Evolutionary conservation across 768 basidiomycete genomes (phyloP).

Genomic region (Mycena haematopus): DNA sequence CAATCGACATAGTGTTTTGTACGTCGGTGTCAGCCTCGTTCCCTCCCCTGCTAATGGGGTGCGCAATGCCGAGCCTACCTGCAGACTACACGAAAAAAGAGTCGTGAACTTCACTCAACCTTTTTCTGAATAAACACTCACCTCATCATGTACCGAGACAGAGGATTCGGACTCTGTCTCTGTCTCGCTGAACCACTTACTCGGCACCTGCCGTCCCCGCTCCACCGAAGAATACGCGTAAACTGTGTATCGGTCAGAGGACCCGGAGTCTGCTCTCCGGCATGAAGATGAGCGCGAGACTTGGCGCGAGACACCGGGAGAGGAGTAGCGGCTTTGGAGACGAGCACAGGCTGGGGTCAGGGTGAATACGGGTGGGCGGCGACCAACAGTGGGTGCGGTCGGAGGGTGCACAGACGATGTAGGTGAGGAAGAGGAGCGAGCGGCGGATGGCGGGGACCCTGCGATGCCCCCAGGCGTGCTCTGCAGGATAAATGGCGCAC

Average conservation of each 20-base stretch:
- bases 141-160: neutral
- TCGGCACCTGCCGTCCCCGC: neutral
- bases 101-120: too few relatives aligned
- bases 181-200: constrained; percentile 3
- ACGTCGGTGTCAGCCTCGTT: neutral
- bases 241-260: neutral
- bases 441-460: neutral
- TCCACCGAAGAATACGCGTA: neutral
- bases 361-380: constrained; percentile 9
- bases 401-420: neutral
- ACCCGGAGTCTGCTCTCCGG: neutral
- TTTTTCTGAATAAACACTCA: neutral
- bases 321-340: constrained; percentile 6
- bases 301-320: too few relatives aligned
- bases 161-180: constrained; percentile 2
- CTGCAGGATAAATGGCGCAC: constrained; percentile 67
- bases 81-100: neutral
- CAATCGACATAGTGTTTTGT: neutral
- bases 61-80: neutral
- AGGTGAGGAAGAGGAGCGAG: neutral
- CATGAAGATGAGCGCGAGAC: constrained; percentile 14
- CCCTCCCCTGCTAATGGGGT: neutral
- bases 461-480: constrained; percentile 23
- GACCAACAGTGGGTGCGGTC: neutral
- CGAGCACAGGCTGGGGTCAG: constrained; percentile 11